Conservation (phyloP, 108 stramenopile species). For the Stephanodiscus minutulus region DNA sequence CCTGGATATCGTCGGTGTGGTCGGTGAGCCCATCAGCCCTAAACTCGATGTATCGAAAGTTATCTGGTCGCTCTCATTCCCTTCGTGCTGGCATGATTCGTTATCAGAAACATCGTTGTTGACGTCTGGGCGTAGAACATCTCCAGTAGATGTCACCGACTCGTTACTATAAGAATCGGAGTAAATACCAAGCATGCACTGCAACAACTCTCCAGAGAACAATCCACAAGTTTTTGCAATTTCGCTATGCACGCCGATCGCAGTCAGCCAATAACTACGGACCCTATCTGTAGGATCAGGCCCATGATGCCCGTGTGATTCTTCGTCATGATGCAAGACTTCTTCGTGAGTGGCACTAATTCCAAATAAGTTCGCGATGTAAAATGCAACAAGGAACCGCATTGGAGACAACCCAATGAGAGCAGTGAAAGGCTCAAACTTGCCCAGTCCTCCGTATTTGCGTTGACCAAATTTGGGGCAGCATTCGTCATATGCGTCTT, state of each 20-base stretch:
- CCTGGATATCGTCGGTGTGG: neutral
- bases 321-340: constrained; percentile 4
- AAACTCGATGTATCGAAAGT: constrained; percentile 1
- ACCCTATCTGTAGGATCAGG: constrained; percentile 33
- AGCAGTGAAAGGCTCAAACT: constrained; percentile 74
- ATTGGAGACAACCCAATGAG: constrained; percentile 67
- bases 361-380: constrained; percentile 21
- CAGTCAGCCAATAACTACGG: constrained; percentile 77
- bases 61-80: neutral
- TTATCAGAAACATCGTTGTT: constrained; percentile 8
- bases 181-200: constrained; percentile 87
- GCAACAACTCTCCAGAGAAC: constrained; percentile 75
- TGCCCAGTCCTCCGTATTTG: constrained; percentile 71
- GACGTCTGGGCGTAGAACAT: neutral
- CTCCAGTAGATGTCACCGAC: neutral
- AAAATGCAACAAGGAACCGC: constrained; percentile 54
- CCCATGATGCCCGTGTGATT: constrained; percentile 35
- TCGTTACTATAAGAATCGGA: constrained; percentile 6
- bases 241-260: constrained; percentile 70
- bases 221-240: constrained; percentile 74
- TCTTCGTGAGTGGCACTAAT: constrained; percentile 12
- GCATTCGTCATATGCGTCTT: neutral
- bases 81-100: neutral
- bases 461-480: constrained; percentile 65
- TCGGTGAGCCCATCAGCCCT: constrained; percentile 1